Percentiles rank a stretch among this genome's conserved stretches.
Conservation (phyloP, 1,284 basidiomycete genomes). For the Phaffia rhodozyma region DNA sequence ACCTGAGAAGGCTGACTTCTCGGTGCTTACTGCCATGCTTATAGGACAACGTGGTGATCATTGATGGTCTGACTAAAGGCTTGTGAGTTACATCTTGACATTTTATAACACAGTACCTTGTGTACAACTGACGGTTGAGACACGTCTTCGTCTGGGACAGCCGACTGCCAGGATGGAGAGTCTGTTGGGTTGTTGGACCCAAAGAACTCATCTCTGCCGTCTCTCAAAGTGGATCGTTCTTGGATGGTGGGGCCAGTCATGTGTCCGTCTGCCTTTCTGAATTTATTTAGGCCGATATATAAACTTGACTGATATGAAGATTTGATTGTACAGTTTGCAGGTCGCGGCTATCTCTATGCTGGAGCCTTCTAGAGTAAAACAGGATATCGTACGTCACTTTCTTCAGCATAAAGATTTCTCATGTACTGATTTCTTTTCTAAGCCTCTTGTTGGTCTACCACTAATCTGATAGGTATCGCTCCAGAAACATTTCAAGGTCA, state of each 20-base stretch:
- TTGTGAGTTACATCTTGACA: slow-evolving; percentile 28
- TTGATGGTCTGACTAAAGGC: slow-evolving; percentile 87
- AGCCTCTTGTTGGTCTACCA: slow-evolving; percentile 4
- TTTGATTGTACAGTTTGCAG: slow-evolving; percentile 48
- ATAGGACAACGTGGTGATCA: slow-evolving; percentile 64
- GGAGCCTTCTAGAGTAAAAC: slow-evolving; percentile 52
- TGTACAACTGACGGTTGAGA: slow-evolving; percentile 13
- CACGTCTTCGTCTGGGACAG: slow-evolving; percentile 50
- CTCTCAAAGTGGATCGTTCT: slow-evolving; percentile 74
- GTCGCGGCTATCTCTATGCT: slow-evolving; percentile 71
- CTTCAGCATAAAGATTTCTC: not conserved
- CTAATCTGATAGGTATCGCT: slow-evolving; percentile 46
- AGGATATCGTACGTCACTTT: slow-evolving; percentile 49
- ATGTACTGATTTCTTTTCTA: not conserved
- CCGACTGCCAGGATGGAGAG: slow-evolving; percentile 83
- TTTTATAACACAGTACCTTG: not conserved
- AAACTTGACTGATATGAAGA: not conserved
- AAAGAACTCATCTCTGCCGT: slow-evolving; percentile 74
- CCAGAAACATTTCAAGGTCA: slow-evolving; percentile 68
- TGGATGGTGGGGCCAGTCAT: slow-evolving; percentile 79
- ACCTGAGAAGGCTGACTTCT: not conserved
- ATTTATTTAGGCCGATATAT: slow-evolving; percentile 4
- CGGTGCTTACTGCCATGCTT: not conserved
- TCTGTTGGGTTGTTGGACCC: slow-evolving; percentile 95
- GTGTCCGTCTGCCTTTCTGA: slow-evolving; percentile 44